phyloP scores from a whole-genome alignment of 2,329 filamentous ascomycete genomes.

The Talaromyces atroroseus region DNA sequence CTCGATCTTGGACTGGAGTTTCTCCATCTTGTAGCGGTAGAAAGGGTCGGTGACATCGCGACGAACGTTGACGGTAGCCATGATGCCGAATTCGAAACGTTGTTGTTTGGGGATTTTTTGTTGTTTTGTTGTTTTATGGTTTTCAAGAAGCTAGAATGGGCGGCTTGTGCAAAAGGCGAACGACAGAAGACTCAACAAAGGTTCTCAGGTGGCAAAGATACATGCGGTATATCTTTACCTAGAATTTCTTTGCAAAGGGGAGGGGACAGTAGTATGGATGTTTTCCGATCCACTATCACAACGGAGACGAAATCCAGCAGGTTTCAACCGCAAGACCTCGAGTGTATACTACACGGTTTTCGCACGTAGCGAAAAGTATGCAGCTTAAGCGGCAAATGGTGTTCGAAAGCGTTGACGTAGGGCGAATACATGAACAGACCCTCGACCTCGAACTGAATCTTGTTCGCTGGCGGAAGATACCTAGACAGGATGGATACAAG shows the following conservation, averaged over 20 bases:
- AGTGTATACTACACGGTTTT: slow-evolving; percentile 86
- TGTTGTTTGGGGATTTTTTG: slow-evolving; percentile 26
- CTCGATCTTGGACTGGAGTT: slow-evolving; percentile 97
- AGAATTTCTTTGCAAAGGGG: slow-evolving; percentile 17
- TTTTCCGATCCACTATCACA: slow-evolving; percentile 35
- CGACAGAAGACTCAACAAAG: slow-evolving; percentile 41
- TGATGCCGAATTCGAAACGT: slow-evolving; percentile 51
- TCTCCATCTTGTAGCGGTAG: slow-evolving; percentile 99
- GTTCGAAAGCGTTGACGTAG: slow-evolving; percentile 89
- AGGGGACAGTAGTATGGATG: slow-evolving; percentile 12
- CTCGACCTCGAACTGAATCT: slow-evolving; percentile 28
- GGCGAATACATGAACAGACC: slow-evolving; percentile 97
- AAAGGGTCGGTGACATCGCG: slow-evolving; percentile 97
- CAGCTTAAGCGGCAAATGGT: slow-evolving; percentile 91
- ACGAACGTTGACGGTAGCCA: slow-evolving; percentile 98
- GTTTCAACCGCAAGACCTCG: slow-evolving; percentile 85
- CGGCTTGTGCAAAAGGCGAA: slow-evolving; percentile 26
- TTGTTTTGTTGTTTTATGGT: slow-evolving; percentile 10
- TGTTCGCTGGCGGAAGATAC: slow-evolving; percentile 30
- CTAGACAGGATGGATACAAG: not conserved
- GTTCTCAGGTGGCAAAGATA: slow-evolving; percentile 48
- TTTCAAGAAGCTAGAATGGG: slow-evolving; percentile 26
- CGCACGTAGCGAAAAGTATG: slow-evolving; percentile 93
- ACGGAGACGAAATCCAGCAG: slow-evolving; percentile 23
- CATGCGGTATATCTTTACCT: slow-evolving; percentile 44